Evolutionary conservation across 805 yeast genomes (phyloP).

Genomic region (Candida sakaeoensis): DNA sequence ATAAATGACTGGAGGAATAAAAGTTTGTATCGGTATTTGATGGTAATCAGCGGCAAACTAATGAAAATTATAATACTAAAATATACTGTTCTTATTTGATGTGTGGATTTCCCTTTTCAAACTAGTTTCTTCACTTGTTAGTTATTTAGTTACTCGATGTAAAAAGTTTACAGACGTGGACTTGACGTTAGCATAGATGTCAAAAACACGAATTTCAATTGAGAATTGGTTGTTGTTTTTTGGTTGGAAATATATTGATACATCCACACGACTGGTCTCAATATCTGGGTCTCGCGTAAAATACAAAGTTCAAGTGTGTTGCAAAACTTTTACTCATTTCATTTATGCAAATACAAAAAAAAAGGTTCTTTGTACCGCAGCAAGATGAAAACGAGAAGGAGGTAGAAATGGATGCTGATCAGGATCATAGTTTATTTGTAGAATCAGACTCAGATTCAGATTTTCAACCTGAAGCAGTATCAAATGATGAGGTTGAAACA

Average conservation of each 20-base stretch:
- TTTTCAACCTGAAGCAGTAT: background rate
- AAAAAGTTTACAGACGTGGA: no score
- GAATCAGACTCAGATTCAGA: constrained; percentile 1
- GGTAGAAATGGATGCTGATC: background rate
- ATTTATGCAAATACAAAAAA: constrained; percentile 1
- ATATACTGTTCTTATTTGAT: no score
- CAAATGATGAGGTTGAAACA: background rate
- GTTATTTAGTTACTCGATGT: no score
- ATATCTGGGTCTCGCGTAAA: background rate
- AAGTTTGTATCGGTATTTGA: no score
- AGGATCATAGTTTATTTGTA: constrained; percentile 1
- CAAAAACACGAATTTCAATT: no score
- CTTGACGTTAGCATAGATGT: no score
- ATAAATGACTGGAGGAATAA: no score
- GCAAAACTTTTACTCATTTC: background rate
- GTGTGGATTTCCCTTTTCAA: no score
- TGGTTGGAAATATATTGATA: background rate
- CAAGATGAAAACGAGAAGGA: background rate
- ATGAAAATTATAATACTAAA: no score
- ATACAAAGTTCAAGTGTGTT: background rate
- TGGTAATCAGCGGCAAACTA: no score
- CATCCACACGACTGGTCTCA: background rate
- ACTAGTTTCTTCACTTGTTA: no score
- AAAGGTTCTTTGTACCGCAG: constrained; percentile 1
- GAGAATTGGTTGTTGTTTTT: background rate